Base-by-base conservation (phyloP, 306 rosid species). In the Mucuna pruriens region DNA sequence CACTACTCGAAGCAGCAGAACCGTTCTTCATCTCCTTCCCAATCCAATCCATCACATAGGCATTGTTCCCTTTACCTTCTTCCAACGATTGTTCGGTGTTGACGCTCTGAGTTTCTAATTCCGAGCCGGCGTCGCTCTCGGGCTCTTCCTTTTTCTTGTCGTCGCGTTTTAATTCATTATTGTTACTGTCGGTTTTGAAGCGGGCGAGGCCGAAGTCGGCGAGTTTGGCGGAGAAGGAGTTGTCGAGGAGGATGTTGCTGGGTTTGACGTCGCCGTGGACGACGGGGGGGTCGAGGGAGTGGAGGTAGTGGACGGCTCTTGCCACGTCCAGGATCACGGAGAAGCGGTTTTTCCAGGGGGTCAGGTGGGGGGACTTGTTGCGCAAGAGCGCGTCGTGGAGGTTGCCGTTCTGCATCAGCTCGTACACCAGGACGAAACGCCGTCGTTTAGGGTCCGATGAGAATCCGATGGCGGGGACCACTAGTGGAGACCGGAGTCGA, bases 181-280 rank as follows among this genome's bases (percentile, higher is more conserved):
- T 29, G 31, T 29, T 3, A 3, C 3, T 3, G 31, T 1, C 3
- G 31, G 31, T 29, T 29, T 89, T 95, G 66, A 93, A 64, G 80
- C 92, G 67, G 0, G 98, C 93, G 3, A 93, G 96, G 13, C 99
- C 99, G 9, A 95, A 95, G 89, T 95, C 99, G 49, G 91, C 97
- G 48, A 95, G 84, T 70, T 86, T 95, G 0, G 92, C 97, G 0
- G 86, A 75, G 31, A 93, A 89, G 11, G 6, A 3, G 17, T 31
- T 52, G 58, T 95, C 94, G 46, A 95, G 83, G 1, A 95, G 86
- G 23, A 95, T 81, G 63, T 95, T 95, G 68, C 96, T 91, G 1
- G 99, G 99, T 83, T 95, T 95, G 19, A 95, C 90, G 60, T 95
- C 99, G 7, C 98, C 93, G 17, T 95, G 99, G 25, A 95, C 88